Percentiles rank a stretch among this genome's conserved stretches.
Evolutionary conservation across 148 eudicot genomes (phyloP).

Genomic region (Heliamphora exappendiculata): DNA sequence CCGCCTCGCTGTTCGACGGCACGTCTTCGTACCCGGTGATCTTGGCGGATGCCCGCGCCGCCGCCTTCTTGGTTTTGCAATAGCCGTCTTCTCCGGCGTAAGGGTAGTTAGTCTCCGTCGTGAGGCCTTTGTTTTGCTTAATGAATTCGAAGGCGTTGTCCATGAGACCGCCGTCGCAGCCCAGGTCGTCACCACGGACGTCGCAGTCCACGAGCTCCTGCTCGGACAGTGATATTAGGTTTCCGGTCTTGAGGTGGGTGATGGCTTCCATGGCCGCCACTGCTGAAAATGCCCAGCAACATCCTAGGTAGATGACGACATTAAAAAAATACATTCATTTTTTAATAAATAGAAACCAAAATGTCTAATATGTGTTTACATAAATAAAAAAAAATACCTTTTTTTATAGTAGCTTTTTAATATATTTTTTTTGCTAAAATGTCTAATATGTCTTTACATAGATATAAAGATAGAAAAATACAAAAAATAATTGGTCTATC

Average conservation of each 20-base stretch:
- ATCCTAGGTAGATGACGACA: conserved; percentile 16
- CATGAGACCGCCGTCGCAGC: conserved; percentile 37
- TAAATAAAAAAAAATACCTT: neutral
- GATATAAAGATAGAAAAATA: too few relatives aligned
- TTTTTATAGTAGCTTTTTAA: too few relatives aligned
- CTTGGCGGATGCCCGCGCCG: conserved; percentile 10
- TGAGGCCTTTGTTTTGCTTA: conserved; percentile 28
- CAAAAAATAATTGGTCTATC: too few relatives aligned
- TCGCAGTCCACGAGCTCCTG: conserved; percentile 57
- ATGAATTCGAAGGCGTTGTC: conserved; percentile 35
- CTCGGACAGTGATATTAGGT: conserved; percentile 42
- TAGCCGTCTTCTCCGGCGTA: conserved; percentile 28
- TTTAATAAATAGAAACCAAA: too few relatives aligned
- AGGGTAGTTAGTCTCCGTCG: conserved; percentile 47
- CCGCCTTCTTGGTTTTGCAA: conserved; percentile 21
- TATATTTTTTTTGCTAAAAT: too few relatives aligned
- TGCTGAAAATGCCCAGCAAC: conserved; percentile 52
- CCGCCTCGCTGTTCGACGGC: conserved; percentile 26
- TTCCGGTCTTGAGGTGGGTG: conserved; percentile 24
- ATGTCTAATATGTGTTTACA: too few relatives aligned
- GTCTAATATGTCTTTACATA: too few relatives aligned
- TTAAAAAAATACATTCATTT: neutral
- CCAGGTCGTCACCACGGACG: conserved; percentile 16
- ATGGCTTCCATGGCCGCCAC: conserved; percentile 43
- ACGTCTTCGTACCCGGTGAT: conserved; percentile 39